Evolutionary conservation across 257 asterid genomes (phyloP).

Genomic region (Capsicum chinense): DNA sequence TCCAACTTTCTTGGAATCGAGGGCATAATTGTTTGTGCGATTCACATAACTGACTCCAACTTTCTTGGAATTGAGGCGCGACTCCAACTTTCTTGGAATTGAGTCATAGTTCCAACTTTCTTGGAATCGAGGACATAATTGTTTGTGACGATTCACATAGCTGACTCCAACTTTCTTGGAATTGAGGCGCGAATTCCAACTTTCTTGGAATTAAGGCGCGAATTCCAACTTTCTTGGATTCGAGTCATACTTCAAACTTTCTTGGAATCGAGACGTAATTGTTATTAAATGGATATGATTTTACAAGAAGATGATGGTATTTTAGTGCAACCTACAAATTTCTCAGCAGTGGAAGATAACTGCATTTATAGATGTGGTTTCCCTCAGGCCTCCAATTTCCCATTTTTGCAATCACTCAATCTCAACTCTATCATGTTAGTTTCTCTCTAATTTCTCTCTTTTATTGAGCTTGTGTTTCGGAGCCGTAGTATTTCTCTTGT

Average conservation of each 20-base stretch:
- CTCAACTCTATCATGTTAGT: conserved; percentile 49
- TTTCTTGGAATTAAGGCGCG: neutral
- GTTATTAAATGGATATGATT: conserved; percentile 39
- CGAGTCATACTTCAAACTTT: no score
- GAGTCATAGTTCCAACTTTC: no score
- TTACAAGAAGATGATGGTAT: conserved; percentile 33
- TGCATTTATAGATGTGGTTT: conserved; percentile 53
- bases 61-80: no score
- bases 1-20: no score
- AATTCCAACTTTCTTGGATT: neutral
- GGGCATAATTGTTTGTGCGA: no score
- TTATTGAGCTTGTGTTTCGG: neutral
- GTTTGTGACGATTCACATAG: neutral
- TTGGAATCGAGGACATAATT: no score
- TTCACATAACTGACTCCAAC: no score
- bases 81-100: neutral
- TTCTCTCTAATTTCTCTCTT: neutral
- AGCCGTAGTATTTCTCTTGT: neutral
- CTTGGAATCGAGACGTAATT: neutral
- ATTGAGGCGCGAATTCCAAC: neutral
- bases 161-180: neutral
- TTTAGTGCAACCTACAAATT: conserved; percentile 41
- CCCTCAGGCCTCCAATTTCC: conserved; percentile 48
- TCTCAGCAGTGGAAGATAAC: conserved; percentile 44
- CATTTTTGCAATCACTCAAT: conserved; percentile 48